phyloP scores from a whole-genome alignment of 2,329 filamentous ascomycete species.

The Aspergillus hortae region DNA sequence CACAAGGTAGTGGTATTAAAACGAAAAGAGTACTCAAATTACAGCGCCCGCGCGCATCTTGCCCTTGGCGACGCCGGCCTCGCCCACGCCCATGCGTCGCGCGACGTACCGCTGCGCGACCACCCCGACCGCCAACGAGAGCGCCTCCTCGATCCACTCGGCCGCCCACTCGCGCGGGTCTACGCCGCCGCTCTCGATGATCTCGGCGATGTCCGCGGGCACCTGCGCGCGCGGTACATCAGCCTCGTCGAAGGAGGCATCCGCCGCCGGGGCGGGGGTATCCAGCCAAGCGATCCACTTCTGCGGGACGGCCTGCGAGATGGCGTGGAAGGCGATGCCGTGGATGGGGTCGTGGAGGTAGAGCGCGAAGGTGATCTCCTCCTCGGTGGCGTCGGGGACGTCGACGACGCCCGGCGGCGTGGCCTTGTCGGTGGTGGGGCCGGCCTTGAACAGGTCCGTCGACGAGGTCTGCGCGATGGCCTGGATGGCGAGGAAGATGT shows the following conservation, averaged over 20 bases:
- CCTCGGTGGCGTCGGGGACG: constrained; percentile 38
- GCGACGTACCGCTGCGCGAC: constrained; percentile 95
- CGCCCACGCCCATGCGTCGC: constrained; percentile 90
- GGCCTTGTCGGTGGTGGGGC: constrained; percentile 39
- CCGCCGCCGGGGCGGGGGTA: constrained; percentile 51
- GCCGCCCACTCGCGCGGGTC: constrained; percentile 96
- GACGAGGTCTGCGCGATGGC: constrained; percentile 67
- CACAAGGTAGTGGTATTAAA: constrained; percentile 5
- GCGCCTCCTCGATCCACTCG: constrained; percentile 90
- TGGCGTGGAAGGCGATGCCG: constrained; percentile 76
- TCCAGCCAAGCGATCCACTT: constrained; percentile 93
- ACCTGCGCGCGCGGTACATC: constrained; percentile 40
- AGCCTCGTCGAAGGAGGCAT: constrained; percentile 37
- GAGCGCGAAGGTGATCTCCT: constrained; percentile 71
- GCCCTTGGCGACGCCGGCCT: constrained; percentile 63
- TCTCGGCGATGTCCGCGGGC: constrained; percentile 82
- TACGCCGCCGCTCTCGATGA: constrained; percentile 69
- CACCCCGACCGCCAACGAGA: constrained; percentile 74
- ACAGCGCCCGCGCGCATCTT: constrained; percentile 51
- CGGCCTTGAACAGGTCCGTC: constrained; percentile 64
- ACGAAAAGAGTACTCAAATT: constrained; percentile 1
- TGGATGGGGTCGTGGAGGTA: constrained; percentile 85
- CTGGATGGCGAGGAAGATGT: constrained; percentile 95
- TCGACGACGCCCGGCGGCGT: constrained; percentile 33
- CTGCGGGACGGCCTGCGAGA: constrained; percentile 78